Evolutionary conservation across 2,329 filamentous ascomycete genomes (phyloP), one percentile per base, ranked within the genome.

Genomic region (Eurotiales sp.): DNA sequence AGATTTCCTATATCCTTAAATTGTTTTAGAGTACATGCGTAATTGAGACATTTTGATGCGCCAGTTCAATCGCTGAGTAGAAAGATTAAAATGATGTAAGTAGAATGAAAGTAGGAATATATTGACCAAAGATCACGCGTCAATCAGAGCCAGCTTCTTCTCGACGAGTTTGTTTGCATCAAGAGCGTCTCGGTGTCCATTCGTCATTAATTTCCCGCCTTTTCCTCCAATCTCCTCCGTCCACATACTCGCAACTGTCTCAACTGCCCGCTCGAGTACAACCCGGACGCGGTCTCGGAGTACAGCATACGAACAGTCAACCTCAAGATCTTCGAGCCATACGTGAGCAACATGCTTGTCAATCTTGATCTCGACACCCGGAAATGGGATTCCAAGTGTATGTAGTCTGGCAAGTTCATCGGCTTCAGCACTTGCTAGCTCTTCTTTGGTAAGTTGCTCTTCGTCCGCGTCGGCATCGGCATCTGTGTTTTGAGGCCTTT

Each of bases 241-340:
- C 76, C 76, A 78, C 55, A 93, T 76, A 41, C 87, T 87, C 42
- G 88, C 87, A 12, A 91, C 88, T 22, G 90, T 88, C 74, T 96
- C 91, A 3, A 92, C 86, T 0, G 88, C 91, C 58, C 90, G 80
- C 69, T 97, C 92, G 10, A 96, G 88, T 8, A 99, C 90, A 1
- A 89, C 90, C 60, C 87, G 81, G 4, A 99, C 88, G 53, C 93
- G 79, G 68, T 95, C 92, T 42, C 84, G 84, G 63, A 96, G 81
- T 15, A 89, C 83, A 56, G 84, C 82, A 57, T 90, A 90, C 50
- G 74, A 74, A 67, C 90, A 95, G 70, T 97, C 93, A 4, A 99
- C 88, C 60, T 95, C 90, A 40, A 97, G 71, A 59, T 88, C 84
- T 76, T 97, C 93, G 34, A 99, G 75, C 91, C 92, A 97, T 6